Percentiles rank a stretch among this genome's conserved stretches.
Conservation (phyloP, 176 grass and related monocot genomes). For the Eragrostis curvula region DNA sequence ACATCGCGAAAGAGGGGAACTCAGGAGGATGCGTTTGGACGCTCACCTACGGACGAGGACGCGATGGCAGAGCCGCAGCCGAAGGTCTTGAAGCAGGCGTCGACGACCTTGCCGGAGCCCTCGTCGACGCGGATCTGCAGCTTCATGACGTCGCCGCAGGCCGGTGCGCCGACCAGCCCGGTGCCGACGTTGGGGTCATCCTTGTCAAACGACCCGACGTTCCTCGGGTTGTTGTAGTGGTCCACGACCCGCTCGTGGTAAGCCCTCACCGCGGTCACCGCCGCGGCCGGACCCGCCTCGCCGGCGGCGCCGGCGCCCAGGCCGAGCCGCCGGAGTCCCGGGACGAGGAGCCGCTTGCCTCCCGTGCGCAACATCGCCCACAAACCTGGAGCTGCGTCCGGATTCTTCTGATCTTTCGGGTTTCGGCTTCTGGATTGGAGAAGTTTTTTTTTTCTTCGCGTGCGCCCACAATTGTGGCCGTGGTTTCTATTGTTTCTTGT, state of each 20-base stretch:
- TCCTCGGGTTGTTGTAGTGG: slow-evolving; percentile 96
- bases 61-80: slow-evolving; percentile 96
- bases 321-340: slow-evolving; percentile 44
- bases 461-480: slow-evolving; percentile 37
- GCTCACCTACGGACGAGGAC: slow-evolving; percentile 87
- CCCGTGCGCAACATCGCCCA: slow-evolving; percentile 60
- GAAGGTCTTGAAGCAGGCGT: slow-evolving; percentile 99
- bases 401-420: slow-evolving; percentile 41
- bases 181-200: slow-evolving; percentile 88
- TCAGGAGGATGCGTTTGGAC: not conserved
- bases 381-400: slow-evolving; percentile 28
- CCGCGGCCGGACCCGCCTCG: slow-evolving; percentile 15
- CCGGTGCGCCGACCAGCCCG: slow-evolving; percentile 90
- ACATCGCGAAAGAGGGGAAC: not conserved
- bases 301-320: slow-evolving; percentile 13
- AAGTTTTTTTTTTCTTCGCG: not conserved
- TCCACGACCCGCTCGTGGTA: slow-evolving; percentile 99
- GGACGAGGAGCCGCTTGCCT: slow-evolving; percentile 48
- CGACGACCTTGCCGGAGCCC: slow-evolving; percentile 80
- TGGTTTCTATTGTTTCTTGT: slow-evolving; percentile 31
- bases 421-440: slow-evolving; percentile 23
- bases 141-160: slow-evolving; percentile 99
- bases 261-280: slow-evolving; percentile 38
- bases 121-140: slow-evolving; percentile 96
- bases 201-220: slow-evolving; percentile 95